Percentiles rank a stretch among this genome's conserved stretches.
phyloP scores from a whole-genome alignment of 768 basidiomycete species.

The Boletus patriciae region DNA sequence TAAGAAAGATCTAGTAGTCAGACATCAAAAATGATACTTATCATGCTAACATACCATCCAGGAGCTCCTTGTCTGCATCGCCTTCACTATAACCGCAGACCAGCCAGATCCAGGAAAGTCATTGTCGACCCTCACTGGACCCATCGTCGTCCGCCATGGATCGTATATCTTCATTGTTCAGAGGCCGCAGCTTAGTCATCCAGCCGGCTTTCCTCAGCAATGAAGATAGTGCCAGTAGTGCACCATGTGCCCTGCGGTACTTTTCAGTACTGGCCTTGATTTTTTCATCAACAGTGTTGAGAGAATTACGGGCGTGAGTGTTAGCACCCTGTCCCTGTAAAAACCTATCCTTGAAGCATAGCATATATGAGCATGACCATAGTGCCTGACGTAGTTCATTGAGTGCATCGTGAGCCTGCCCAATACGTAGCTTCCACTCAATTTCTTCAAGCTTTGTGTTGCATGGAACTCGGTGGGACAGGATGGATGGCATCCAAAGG shows the following conservation, averaged over 20 bases:
- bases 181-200: no score
- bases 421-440: background rate
- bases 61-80: no score
- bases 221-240: no score
- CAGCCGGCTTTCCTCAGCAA: no score
- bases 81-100: background rate
- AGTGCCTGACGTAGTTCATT: background rate
- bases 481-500: background rate
- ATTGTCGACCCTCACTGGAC: background rate
- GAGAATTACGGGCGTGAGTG: background rate
- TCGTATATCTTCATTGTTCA: no score
- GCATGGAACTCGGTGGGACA: background rate
- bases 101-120: conserved; percentile 2
- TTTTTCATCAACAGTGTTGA: background rate
- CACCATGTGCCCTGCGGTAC: no score
- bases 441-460: background rate
- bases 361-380: background rate
- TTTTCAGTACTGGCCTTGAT: no score
- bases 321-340: background rate
- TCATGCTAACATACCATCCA: no score
- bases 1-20: no score
- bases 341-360: background rate
- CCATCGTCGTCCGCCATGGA: no score
- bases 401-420: background rate
- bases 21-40: no score